Evolutionary conservation across 129 eudicot genomes (phyloP).

Genomic region (Flaveria brownii): DNA sequence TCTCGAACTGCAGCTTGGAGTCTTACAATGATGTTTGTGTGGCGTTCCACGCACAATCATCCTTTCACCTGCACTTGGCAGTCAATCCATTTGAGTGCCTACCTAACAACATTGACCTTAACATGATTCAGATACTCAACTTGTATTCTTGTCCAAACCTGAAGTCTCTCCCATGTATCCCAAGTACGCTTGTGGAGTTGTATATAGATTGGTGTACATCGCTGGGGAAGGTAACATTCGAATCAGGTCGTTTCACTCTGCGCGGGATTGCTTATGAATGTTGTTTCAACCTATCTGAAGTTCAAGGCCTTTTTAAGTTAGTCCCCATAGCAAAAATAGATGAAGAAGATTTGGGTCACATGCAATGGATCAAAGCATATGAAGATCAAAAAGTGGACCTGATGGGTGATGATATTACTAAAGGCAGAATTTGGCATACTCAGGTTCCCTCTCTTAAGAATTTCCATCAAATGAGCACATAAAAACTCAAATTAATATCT

Average conservation of each 20-base stretch:
- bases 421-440: not conserved
- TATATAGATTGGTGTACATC: not conserved
- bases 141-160: not conserved
- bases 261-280: not conserved
- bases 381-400: not conserved
- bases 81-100: not conserved
- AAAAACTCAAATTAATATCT: too few relatives aligned
- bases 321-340: not conserved
- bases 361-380: conserved; percentile 19
- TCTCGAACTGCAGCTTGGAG: not conserved
- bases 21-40: not conserved
- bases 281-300: conserved; percentile 8
- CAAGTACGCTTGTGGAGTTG: conserved; percentile 15
- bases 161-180: conserved; percentile 17
- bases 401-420: conserved; percentile 3
- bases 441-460: not conserved
- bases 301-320: conserved; percentile 18
- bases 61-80: not conserved
- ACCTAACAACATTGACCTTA: conserved; percentile 3
- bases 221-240: conserved; percentile 12
- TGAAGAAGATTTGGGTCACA: not conserved
- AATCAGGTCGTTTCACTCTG: conserved; percentile 11
- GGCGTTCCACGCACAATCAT: not conserved
- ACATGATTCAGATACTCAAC: not conserved
- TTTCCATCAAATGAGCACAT: not conserved